Conservation (phyloP, 768 basidiomycete species). For the Leccinum variicolor region DNA sequence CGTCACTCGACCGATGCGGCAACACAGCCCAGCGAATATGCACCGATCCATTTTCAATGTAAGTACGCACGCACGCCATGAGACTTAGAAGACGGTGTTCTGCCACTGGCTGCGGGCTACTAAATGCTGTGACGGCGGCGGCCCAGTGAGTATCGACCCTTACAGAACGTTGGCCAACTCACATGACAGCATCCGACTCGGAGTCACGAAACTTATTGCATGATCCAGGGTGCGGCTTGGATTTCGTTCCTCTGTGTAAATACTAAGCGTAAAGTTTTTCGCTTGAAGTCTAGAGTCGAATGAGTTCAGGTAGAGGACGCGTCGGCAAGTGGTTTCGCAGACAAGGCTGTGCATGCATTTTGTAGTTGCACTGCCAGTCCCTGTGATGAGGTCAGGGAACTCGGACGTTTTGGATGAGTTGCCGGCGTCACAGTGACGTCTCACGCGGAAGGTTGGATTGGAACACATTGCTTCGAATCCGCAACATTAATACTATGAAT, state of each 20-base stretch:
- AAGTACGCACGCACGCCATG: background rate
- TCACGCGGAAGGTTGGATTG: no score
- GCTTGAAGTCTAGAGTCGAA: background rate
- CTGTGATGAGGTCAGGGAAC: no score
- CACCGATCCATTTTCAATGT: background rate
- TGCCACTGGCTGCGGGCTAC: no score
- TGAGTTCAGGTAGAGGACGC: background rate
- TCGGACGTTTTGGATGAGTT: no score
- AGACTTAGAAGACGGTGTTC: background rate
- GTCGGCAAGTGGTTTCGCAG: background rate
- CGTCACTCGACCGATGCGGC: no score
- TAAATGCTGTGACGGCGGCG: background rate
- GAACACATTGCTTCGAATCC: no score
- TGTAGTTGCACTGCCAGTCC: no score
- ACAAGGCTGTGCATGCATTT: background rate
- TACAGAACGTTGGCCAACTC: no score
- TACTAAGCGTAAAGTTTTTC: background rate
- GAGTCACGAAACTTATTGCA: background rate
- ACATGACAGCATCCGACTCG: no score
- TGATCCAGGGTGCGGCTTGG: background rate
- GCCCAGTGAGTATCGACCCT: background rate
- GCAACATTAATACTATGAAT: no score
- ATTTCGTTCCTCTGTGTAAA: background rate
- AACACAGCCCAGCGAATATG: background rate
- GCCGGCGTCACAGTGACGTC: no score